Percentiles rank a stretch among this genome's conserved stretches.
phyloP scores from a whole-genome alignment of 805 yeast genomes.

The Scheffersomyces coipomensis region DNA sequence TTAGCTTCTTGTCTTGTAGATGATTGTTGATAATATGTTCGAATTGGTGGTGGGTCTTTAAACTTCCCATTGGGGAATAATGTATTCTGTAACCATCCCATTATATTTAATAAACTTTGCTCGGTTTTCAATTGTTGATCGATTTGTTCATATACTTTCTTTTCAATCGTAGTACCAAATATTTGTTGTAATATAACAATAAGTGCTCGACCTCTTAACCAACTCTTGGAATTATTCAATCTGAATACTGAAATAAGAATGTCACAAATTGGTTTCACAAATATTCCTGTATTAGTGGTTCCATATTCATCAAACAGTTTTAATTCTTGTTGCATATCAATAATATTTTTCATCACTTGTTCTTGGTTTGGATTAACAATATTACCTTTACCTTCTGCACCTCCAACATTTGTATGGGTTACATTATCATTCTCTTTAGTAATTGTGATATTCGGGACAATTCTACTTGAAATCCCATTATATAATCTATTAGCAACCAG shows the following conservation, averaged over 20 bases:
- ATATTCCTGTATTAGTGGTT: constrained; percentile 33
- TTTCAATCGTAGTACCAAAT: constrained; percentile 85
- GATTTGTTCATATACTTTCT: constrained; percentile 50
- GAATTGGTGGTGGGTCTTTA: constrained; percentile 41
- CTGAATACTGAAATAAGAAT: constrained; percentile 69
- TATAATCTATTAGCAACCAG: constrained; percentile 34
- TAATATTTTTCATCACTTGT: constrained; percentile 25
- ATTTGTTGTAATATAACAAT: constrained; percentile 80
- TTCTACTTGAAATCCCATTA: constrained; percentile 16
- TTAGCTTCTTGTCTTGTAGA: constrained; percentile 59
- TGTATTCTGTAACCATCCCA: constrained; percentile 18
- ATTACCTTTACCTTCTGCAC: constrained; percentile 1
- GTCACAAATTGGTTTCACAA: constrained; percentile 82
- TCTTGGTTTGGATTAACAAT: constrained; percentile 5
- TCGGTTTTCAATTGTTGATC: constrained; percentile 37
- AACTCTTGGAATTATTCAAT: constrained; percentile 58
- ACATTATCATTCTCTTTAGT: not conserved
- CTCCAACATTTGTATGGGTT: not conserved
- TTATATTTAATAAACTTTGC: constrained; percentile 41
- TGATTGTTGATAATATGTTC: constrained; percentile 52
- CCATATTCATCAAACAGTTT: constrained; percentile 46
- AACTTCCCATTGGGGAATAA: constrained; percentile 49
- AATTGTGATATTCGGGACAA: constrained; percentile 4
- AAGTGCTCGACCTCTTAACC: constrained; percentile 85
- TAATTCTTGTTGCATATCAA: constrained; percentile 56